A percentile compares a stretch with the other conserved stretches of the same genome.
phyloP scores from a whole-genome alignment of 257 asterid species.

The Petunia axillaris region DNA sequence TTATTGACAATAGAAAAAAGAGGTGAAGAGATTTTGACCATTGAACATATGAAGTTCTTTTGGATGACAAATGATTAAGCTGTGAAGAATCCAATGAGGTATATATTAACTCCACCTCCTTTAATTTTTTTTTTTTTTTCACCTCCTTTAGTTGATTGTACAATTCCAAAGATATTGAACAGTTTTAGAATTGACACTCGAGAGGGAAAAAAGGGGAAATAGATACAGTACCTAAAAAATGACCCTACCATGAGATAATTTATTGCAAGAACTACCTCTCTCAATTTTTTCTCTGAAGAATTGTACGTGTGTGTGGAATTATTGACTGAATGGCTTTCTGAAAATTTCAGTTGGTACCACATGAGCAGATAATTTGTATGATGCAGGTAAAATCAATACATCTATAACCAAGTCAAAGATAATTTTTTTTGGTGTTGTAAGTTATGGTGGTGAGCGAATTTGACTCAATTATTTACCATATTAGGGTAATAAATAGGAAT shows the following conservation, averaged over 20 bases:
- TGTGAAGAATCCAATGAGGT: slow-evolving; percentile 17
- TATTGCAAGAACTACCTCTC: slow-evolving; percentile 8
- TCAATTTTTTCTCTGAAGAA: neutral
- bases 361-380: slow-evolving; percentile 2
- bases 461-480: slow-evolving; percentile 12
- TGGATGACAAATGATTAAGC: neutral
- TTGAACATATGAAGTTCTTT: neutral
- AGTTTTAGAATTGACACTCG: neutral
- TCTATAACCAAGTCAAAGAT: slow-evolving; percentile 18
- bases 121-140: neutral
- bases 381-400: slow-evolving; percentile 13
- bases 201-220: neutral
- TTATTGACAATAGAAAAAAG: neutral
- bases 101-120: neutral
- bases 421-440: neutral
- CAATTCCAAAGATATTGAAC: neutral
- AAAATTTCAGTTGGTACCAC: slow-evolving; percentile 23
- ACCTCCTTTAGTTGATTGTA: neutral
- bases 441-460: neutral
- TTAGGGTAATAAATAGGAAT: neutral
- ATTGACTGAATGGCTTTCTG: slow-evolving; percentile 2
- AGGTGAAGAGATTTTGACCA: neutral
- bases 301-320: slow-evolving; percentile 24
- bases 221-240: neutral
- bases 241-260: slow-evolving; percentile 4